phyloP scores from a whole-genome alignment of 106 monocot species.

The Narthecium ossifragum region DNA sequence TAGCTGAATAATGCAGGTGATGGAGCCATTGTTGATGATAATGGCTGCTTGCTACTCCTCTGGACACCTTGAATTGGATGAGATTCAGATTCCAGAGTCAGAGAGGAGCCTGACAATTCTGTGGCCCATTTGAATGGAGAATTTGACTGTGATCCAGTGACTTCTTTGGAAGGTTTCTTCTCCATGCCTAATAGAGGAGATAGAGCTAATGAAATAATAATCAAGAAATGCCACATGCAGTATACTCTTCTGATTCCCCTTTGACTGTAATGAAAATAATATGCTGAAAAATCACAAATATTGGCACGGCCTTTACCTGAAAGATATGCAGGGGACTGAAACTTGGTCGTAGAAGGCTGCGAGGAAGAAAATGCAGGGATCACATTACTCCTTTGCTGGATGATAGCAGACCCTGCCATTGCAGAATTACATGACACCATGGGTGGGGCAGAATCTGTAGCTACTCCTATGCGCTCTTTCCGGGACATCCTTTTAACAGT shows the following conservation, averaged over 20 bases:
- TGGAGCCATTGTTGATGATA: conserved; percentile 6
- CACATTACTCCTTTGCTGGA: conserved; percentile 12
- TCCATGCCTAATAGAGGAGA: conserved; percentile 13
- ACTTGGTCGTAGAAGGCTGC: conserved; percentile 20
- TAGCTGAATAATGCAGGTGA: conserved; percentile 17
- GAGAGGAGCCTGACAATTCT: conserved; percentile 31
- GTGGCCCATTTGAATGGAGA: conserved; percentile 48
- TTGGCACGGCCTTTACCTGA: conserved; percentile 36
- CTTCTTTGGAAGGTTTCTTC: conserved; percentile 22
- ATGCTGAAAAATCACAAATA: not conserved
- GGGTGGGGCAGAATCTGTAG: conserved; percentile 26
- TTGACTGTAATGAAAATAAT: not conserved
- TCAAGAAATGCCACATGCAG: not conserved
- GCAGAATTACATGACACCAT: conserved; percentile 44
- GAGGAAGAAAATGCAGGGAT: conserved; percentile 10
- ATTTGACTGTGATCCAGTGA: conserved; percentile 26
- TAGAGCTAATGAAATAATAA: not conserved
- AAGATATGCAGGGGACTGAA: conserved; percentile 6
- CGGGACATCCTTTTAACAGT: conserved; percentile 63
- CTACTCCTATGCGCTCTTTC: conserved; percentile 20
- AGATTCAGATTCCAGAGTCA: conserved; percentile 16
- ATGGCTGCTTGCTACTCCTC: conserved; percentile 9
- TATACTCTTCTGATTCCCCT: no score
- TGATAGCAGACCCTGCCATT: conserved; percentile 11
- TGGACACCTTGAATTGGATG: conserved; percentile 5